Conservation (phyloP, 1,284 basidiomycete genomes). For the Exobasidium cylindrosporum region DNA sequence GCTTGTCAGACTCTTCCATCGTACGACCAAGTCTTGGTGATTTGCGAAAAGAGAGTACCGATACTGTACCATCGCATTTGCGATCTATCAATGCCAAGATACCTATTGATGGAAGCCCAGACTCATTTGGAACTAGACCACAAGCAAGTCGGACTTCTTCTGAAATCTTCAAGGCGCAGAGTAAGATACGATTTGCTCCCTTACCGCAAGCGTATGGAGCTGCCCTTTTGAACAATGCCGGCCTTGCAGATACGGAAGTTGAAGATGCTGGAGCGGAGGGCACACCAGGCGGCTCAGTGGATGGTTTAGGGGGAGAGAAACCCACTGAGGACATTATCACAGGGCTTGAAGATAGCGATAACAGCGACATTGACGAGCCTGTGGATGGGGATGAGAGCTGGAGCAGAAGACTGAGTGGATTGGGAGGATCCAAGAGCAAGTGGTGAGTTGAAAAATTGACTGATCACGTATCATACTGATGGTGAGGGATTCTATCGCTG, state of each 20-base stretch:
- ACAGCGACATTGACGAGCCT: neutral
- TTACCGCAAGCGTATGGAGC: constrained; percentile 6
- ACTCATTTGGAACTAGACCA: neutral
- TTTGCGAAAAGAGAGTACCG: neutral
- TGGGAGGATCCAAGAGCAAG: constrained; percentile 27
- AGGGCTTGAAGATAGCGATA: neutral
- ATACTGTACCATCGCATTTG: neutral
- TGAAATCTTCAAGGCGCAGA: neutral
- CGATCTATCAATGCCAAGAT: neutral
- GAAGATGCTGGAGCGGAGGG: too few relatives aligned
- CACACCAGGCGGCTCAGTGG: too few relatives aligned
- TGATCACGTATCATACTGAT: neutral
- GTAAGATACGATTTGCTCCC: constrained; percentile 14
- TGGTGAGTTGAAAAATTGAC: too few relatives aligned
- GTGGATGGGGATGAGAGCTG: constrained; percentile 27
- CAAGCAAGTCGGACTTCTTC: neutral
- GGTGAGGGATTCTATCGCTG: neutral
- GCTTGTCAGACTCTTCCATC: neutral
- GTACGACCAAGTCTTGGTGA: neutral
- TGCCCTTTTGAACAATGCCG: neutral
- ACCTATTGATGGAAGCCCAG: neutral
- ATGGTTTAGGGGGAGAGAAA: too few relatives aligned
- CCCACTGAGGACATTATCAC: too few relatives aligned
- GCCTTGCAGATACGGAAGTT: neutral
- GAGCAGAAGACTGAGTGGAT: constrained; percentile 23